These are phyloP conservation scores for Microsporum audouinii DNA, from an alignment of 2,329 filamentous ascomycete genomes.

Conservation along the genomic window DNA sequence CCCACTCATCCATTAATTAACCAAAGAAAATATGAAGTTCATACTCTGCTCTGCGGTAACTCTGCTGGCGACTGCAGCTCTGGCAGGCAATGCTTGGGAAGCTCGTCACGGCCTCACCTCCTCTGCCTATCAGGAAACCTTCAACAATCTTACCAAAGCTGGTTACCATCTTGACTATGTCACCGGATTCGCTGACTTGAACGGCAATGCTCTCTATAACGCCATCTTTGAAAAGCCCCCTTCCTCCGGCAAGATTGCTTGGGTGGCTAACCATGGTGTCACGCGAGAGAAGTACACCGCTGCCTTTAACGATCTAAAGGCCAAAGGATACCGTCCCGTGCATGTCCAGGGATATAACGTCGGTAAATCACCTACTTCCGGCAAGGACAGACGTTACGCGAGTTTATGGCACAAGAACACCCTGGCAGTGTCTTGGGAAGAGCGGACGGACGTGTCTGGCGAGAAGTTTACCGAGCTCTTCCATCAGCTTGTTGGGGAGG, in stretches of 20 bases:
- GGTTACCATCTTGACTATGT: constrained; percentile 9
- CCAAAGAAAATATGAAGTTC: not conserved
- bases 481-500: not conserved
- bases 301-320: constrained; percentile 5
- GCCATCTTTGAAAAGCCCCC: constrained; percentile 9
- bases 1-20: not conserved
- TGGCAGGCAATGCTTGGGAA: constrained; percentile 4
- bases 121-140: constrained; percentile 7
- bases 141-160: constrained; percentile 2
- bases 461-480: not conserved
- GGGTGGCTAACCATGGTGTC: constrained; percentile 9
- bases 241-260: not conserved
- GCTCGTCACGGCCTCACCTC: constrained; percentile 8
- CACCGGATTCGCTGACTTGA: constrained; percentile 6
- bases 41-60: not conserved
- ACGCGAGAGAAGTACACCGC: constrained; percentile 4
- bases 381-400: constrained; percentile 3
- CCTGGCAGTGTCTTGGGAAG: not conserved
- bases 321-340: constrained; percentile 5
- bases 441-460: not conserved
- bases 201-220: constrained; percentile 6
- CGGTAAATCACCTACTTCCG: not conserved
- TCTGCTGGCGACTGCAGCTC: not conserved
- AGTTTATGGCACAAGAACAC: constrained; percentile 9
- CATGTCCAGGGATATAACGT: not conserved